Percentiles rank a stretch among this genome's conserved stretches.
Evolutionary conservation across 768 basidiomycete species (phyloP).

Genomic region (Neoboletus brunneissimus): DNA sequence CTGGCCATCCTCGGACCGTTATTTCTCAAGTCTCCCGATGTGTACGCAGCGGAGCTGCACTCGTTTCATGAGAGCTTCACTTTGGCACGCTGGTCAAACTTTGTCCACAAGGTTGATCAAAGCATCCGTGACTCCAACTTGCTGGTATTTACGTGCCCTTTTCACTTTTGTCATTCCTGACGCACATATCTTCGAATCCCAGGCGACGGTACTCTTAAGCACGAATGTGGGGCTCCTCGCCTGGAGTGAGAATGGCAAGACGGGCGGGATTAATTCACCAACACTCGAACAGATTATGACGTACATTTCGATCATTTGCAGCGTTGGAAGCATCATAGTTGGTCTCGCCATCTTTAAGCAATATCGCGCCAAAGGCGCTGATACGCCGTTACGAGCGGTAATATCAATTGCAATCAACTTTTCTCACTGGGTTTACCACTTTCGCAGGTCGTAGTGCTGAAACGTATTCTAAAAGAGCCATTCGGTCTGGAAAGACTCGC

Average conservation of each 20-base stretch:
- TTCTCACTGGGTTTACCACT: background rate
- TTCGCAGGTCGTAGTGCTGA: conserved; percentile 24
- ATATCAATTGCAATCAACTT: background rate
- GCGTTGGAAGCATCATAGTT: conserved; percentile 28
- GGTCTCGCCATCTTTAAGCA: conserved; percentile 33
- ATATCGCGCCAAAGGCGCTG: conserved; percentile 32
- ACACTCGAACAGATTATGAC: conserved; percentile 23
- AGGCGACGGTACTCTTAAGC: conserved; percentile 31
- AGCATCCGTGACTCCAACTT: conserved; percentile 34
- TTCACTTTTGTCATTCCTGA: background rate
- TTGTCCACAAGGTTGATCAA: conserved; percentile 30
- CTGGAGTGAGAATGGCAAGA: conserved; percentile 11
- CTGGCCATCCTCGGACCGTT: conserved; percentile 22
- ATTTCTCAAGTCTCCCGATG: conserved; percentile 26
- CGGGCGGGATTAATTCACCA: conserved; percentile 4
- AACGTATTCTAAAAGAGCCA: conserved; percentile 23
- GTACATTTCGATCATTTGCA: conserved; percentile 30
- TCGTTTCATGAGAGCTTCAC: conserved; percentile 28
- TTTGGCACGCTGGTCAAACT: conserved; percentile 26
- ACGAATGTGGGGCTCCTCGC: conserved; percentile 27
- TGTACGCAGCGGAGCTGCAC: conserved; percentile 29
- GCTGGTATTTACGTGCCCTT: conserved; percentile 14
- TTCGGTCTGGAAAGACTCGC: conserved; percentile 37
- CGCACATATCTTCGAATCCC: background rate
- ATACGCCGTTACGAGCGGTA: conserved; percentile 32